Evolutionary conservation across 2,329 filamentous ascomycete species (phyloP), one percentile per base, ranked within the genome.

Genomic region (Nigrospora oryzae): DNA sequence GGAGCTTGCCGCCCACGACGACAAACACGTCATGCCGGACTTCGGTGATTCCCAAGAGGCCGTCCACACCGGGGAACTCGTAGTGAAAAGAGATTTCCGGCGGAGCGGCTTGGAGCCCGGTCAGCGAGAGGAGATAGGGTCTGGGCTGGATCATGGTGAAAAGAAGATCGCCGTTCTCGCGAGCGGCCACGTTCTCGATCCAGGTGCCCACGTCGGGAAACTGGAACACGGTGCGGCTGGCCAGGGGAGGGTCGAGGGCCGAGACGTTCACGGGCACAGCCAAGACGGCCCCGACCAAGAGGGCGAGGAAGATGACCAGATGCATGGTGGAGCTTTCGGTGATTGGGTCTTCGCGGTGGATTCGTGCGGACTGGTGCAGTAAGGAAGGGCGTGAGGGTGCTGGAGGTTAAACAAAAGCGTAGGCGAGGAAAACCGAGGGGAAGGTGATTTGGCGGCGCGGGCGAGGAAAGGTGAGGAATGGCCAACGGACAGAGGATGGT

Each of bases 151-250:
- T 46, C 19, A 57, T 49, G 2, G 61, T 63, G 28, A 59, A 43
- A 11, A 63, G 47, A 30, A 61, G 47, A 35, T 54, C 52, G 32
- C 59, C 58, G 37, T 57, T 56, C 32, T 42, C 17, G 31, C 61
- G 57, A 19, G 57, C 47, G 15, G 51, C 58, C 17, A 63, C 50
- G 46, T 62, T 63, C 47, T 64, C 60, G 23, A 60, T 42, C 36
- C 51, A 56, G 4, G 49, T 50, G 10, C 35, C 36, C 3, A 41
- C 38, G 14, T 49, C 15, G 4, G 37, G 43, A 35, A 50, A 42
- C 23, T 49, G 48, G 36, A 44, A 42, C 5, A 54, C 5, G n/a
- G 40, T 15, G 33, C 14, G 32, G 15, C 17, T 16, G 10, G 40
- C 17, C 5, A 42, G 36, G 2, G 34, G 33, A 13, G 14, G 13